Base-by-base conservation (phyloP, 2,329 filamentous ascomycete genomes). In the Fusarium sp. region DNA sequence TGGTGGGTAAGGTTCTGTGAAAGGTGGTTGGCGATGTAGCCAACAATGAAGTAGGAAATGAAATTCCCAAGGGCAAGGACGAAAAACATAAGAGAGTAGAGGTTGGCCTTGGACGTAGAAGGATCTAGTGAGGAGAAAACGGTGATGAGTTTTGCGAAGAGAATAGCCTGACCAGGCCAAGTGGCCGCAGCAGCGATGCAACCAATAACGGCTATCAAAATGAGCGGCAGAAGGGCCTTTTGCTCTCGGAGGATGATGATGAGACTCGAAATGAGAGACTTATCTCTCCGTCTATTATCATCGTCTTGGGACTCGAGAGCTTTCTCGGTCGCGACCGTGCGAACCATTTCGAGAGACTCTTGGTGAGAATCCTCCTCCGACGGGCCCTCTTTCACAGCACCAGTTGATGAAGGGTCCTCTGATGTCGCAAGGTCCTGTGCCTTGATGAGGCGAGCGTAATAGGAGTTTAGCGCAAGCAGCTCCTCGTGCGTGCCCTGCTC, bases 11-110 rank as follows among this genome's bases (percentile, higher is more conserved):
- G 27, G 13, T 15, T 53, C 48, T 46, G 43, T 11, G 37, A 58
- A 27, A 56, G 36, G 15, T 36, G 37, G 41, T 62, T 66, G 11
- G 54, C 46, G 13, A 31, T 27, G 43, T 43, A 57, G 1, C 65
- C 62, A n/a, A 62, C 13, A 10, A 47, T 40, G n/a, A 50, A 44
- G 58, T 86, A 86, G 2, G 78, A 74, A 0, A 84, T 30, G 2
- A 82, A 74, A 12, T 79, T 78, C 10, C 73, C 80, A 9, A 82
- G 72, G 4, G 84, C 84, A 41, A 85, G 66, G 1, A 85, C 75
- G 46, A 86, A 83, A 63, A 86, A 87, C 84, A 87, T 86, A 18
- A 84, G 78, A 4, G 76, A 54, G 15, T 74, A 65, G 69, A 86
- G 86, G 65, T 86, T 82, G 7, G 50, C 66, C 18, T 69, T 57